phyloP scores from a whole-genome alignment of 305 asterid species.

The Salvia sclarea region DNA sequence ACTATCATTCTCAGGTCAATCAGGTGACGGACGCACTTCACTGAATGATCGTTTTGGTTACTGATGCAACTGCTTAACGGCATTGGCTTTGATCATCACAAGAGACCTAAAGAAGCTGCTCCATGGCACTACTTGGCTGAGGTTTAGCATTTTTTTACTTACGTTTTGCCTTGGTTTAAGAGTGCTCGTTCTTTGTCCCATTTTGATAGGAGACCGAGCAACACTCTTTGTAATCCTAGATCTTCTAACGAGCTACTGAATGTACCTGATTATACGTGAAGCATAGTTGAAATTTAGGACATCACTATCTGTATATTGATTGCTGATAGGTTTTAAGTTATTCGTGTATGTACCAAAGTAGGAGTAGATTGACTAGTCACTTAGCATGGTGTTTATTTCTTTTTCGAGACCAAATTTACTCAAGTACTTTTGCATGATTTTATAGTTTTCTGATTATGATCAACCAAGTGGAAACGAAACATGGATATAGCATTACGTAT shows the following conservation, averaged over 20 bases:
- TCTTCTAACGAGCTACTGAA: not conserved
- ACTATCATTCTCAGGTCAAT: constrained; percentile 64
- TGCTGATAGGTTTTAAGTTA: not conserved
- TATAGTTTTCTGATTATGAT: not conserved
- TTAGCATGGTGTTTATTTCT: too few relatives aligned
- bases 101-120: not conserved
- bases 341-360: not conserved
- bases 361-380: too few relatives aligned
- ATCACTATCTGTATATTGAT: not conserved
- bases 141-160: not conserved
- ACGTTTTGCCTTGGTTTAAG: constrained; percentile 2
- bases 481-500: too few relatives aligned
- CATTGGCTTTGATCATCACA: not conserved
- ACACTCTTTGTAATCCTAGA: not conserved
- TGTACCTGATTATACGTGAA: constrained; percentile 2
- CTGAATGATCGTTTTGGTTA: constrained; percentile 89
- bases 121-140: constrained; percentile 10
- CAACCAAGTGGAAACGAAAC: not conserved
- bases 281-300: constrained; percentile 12
- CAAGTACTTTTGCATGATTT: not conserved
- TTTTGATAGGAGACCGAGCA: not conserved
- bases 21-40: constrained; percentile 95
- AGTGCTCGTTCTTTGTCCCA: not conserved
- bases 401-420: too few relatives aligned
- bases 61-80: constrained; percentile 30